Evolutionary conservation across 2,329 filamentous ascomycete species (phyloP).

Genomic region (Phyllosticta paracitricarpa): DNA sequence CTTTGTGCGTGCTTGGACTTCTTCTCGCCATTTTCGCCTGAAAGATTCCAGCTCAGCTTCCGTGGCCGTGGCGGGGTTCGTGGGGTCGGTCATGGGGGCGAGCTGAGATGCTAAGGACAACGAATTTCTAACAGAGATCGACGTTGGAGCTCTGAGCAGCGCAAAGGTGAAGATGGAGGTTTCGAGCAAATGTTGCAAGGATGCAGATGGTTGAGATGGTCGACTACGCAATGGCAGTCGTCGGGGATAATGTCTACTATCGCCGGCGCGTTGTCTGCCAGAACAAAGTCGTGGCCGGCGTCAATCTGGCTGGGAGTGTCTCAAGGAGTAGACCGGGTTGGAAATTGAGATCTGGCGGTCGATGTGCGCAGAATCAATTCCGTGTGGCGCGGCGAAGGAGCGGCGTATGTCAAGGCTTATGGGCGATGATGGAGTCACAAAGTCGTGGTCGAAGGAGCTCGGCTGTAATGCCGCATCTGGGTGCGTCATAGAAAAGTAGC

Average conservation of each 20-base stretch:
- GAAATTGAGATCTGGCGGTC: background rate
- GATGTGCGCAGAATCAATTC: background rate
- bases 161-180: background rate
- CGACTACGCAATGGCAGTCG: background rate
- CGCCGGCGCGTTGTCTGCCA: background rate
- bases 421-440: background rate
- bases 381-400: background rate
- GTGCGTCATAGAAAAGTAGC: background rate
- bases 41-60: constrained; percentile 73
- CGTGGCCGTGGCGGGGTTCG: constrained; percentile 15
- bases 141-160: background rate
- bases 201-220: background rate
- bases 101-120: background rate
- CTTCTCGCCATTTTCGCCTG: constrained; percentile 74
- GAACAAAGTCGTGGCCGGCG: background rate
- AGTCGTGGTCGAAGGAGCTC: background rate
- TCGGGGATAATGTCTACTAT: background rate
- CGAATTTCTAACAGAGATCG: too few relatives aligned
- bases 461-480: background rate
- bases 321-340: background rate
- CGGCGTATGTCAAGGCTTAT: background rate
- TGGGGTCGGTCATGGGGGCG: background rate
- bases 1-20: constrained; percentile 49
- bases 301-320: background rate
- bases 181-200: background rate